phyloP scores from a whole-genome alignment of 345 rosid species.

The Brassica nigra region DNA sequence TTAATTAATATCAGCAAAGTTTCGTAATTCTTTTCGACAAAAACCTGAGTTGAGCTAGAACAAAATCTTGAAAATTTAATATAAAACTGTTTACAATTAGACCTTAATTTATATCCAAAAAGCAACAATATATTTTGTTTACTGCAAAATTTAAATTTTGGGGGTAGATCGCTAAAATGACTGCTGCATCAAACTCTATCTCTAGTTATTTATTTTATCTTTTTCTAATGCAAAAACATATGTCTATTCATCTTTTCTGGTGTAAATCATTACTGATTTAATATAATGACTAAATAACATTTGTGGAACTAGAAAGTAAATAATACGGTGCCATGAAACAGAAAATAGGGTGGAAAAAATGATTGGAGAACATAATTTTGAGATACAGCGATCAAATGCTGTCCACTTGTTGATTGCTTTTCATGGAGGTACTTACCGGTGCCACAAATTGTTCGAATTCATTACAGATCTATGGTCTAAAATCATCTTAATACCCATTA shows the following conservation, averaged over 20 bases:
- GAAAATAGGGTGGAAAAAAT: constrained; percentile 18
- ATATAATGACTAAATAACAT: not conserved
- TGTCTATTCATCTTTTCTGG: not conserved
- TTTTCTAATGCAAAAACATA: not conserved
- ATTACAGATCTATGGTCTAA: constrained; percentile 10
- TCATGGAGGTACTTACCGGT: constrained; percentile 21
- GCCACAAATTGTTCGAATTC: constrained; percentile 31
- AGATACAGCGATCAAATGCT: constrained; percentile 21
- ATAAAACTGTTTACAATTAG: not conserved
- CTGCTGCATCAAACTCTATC: not conserved
- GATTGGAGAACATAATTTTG: constrained; percentile 33
- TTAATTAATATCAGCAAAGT: not conserved
- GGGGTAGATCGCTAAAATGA: not conserved
- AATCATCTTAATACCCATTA: constrained; percentile 13
- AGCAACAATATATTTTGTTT: not conserved
- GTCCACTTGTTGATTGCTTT: constrained; percentile 39
- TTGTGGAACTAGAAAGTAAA: not conserved
- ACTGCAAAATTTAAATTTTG: not conserved
- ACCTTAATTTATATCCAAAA: not conserved
- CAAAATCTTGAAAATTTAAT: not conserved
- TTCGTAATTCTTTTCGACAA: not conserved
- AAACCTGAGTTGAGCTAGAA: not conserved
- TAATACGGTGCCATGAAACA: not conserved
- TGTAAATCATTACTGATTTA: not conserved
- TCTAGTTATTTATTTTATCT: not conserved